Evolutionary conservation across 2,329 filamentous ascomycete species (phyloP), one percentile per base, ranked within the genome.

Genomic region (Colletotrichum truncatum): DNA sequence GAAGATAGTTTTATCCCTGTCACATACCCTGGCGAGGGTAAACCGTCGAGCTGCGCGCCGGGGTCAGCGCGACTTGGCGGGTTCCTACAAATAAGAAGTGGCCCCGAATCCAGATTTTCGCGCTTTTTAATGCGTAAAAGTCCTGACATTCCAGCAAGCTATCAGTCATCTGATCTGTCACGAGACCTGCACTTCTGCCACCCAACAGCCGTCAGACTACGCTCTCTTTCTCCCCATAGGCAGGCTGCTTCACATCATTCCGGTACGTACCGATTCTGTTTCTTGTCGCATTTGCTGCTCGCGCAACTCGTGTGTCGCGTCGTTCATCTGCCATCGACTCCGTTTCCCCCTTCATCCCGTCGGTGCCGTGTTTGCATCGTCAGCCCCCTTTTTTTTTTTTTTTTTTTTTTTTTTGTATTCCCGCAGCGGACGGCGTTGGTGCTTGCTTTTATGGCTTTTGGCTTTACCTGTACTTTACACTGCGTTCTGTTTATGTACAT

Each of bases 11-110:
- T 16, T 14, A 66, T 66, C 64, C 64, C 60, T 59, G 64, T 59
- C 39, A 21, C 30, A 41, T 39, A 41, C 64, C 64, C 64, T 58
- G 30, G 53, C 45, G 28, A 53, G 59, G 60, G 52, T 66, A 21
- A 34, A 59, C 36, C 25, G 64, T 66, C 59, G 34, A 64, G 46
- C 39, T 30, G 38, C 30, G 62, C 53, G 54, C 59, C 39, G 43
- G 60, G 64, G 52, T 48, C 46, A 64, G 38, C 64, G 52, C 64
- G 46, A 66, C 59, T 59, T 64, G 64, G 54, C 60, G 45, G 74
- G 75, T 73, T 77, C 73, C 74, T 80, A 81, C 78, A 80, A 80
- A 80, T 80, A 80, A 77, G 74, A 78, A 75, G 75, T 72, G 72
- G 74, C 76, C 77, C 77, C 77, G 73, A 76, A 73, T 71, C 74